Evolutionary conservation across 2,329 filamentous ascomycete species (phyloP).

Genomic region (Corynespora cassiicola): DNA sequence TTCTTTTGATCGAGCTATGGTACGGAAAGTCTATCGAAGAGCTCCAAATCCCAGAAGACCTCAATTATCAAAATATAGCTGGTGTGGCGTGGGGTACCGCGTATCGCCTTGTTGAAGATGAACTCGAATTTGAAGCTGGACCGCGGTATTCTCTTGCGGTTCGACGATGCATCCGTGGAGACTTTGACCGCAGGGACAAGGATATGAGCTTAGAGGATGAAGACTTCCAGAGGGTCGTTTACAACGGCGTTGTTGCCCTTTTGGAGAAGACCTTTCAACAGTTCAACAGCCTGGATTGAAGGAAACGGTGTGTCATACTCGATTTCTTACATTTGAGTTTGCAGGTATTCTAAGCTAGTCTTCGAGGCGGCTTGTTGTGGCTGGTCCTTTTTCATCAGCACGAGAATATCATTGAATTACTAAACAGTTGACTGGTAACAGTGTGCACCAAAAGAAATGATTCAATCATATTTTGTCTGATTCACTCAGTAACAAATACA

Average conservation of each 20-base stretch:
- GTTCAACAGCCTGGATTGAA: slow-evolving; percentile 17
- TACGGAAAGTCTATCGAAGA: slow-evolving; percentile 31
- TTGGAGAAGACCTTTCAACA: slow-evolving; percentile 18
- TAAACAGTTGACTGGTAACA: too few relatives aligned
- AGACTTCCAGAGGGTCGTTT: slow-evolving; percentile 20
- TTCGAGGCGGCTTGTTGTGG: too few relatives aligned
- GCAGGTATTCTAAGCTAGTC: neutral
- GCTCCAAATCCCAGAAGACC: slow-evolving; percentile 16
- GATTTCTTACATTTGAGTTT: neutral
- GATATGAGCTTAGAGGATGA: slow-evolving; percentile 18
- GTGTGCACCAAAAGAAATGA: too few relatives aligned
- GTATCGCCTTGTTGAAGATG: slow-evolving; percentile 17
- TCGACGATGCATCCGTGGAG: slow-evolving; percentile 21
- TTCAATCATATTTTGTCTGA: too few relatives aligned
- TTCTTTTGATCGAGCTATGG: slow-evolving; percentile 44
- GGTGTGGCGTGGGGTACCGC: slow-evolving; percentile 22
- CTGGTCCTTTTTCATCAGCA: too few relatives aligned
- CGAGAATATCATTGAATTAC: too few relatives aligned
- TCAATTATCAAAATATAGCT: too few relatives aligned
- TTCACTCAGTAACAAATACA: too few relatives aligned
- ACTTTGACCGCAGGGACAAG: slow-evolving; percentile 18
- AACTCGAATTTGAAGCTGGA: slow-evolving; percentile 20
- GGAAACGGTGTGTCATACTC: too few relatives aligned
- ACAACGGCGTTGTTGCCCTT: slow-evolving; percentile 21
- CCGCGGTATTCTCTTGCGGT: slow-evolving; percentile 21